phyloP scores from a whole-genome alignment of 768 basidiomycete genomes.

The Pleurotus cornucopiae region DNA sequence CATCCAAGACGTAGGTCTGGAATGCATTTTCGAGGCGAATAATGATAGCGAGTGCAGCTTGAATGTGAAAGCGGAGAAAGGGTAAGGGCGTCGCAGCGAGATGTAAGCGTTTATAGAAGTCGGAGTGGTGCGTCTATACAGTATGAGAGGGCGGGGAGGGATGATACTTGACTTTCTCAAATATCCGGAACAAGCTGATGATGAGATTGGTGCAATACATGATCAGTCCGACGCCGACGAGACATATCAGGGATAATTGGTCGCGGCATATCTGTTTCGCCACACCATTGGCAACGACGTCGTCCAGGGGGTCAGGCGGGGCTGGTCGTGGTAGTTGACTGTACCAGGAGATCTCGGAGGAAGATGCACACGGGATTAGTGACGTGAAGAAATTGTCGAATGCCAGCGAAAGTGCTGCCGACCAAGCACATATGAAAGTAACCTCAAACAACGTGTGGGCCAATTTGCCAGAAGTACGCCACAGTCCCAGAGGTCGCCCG shows the following conservation, averaged over 20 bases:
- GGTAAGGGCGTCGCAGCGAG: not conserved
- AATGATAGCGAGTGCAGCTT: slow-evolving; percentile 1
- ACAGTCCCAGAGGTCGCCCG: slow-evolving; percentile 86
- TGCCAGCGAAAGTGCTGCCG: slow-evolving; percentile 79
- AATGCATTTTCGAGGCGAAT: not conserved
- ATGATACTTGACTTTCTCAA: slow-evolving; percentile 84
- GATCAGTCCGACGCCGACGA: slow-evolving; percentile 73
- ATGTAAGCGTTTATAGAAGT: not conserved
- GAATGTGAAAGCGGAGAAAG: not conserved
- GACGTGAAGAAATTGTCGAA: slow-evolving; percentile 95
- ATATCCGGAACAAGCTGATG: slow-evolving; percentile 82
- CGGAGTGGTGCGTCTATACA: not conserved
- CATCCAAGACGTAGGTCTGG: not conserved
- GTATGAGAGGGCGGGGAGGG: slow-evolving; percentile 24
- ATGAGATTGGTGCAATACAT: slow-evolving; percentile 83
- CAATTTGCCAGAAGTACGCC: slow-evolving; percentile 84
- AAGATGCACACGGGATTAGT: slow-evolving; percentile 68
- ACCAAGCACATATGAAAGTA: slow-evolving; percentile 92
- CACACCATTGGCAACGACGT: slow-evolving; percentile 32
- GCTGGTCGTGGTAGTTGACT: slow-evolving; percentile 56
- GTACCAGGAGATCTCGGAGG: slow-evolving; percentile 67
- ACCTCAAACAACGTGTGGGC: slow-evolving; percentile 86
- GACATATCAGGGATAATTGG: slow-evolving; percentile 73
- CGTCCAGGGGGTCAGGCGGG: slow-evolving; percentile 29
- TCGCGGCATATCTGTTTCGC: slow-evolving; percentile 66